Evolutionary conservation across 495 filamentous ascomycete genomes (phyloP), one percentile per base, ranked within the genome.

Genomic region (Acidomyces sp.): DNA sequence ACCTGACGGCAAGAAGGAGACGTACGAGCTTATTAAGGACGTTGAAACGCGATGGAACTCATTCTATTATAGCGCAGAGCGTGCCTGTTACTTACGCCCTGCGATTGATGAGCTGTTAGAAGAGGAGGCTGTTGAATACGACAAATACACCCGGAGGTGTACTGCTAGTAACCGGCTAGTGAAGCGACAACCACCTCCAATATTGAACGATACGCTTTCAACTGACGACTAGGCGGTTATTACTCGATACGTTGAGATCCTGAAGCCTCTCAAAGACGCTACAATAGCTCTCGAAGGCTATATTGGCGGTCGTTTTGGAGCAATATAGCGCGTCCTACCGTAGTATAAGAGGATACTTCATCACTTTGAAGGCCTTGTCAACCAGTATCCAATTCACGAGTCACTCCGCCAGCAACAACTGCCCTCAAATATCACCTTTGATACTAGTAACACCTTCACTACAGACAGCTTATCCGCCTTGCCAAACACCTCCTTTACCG

Each of bases 241-340:
- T n/a, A 33, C 2, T 11, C 17, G 19, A 6, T 47, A 37, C 18
- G 30, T 25, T 26, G 30, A 47, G 19, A 31, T 47, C 30, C 39
- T 47, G 6, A 7, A 47, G 23, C 44, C 39, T n/a, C 25, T 47
- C 17, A 43, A 43, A 30, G 23, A 29, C 18, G 15, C 23, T 4
- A 47, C 44, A 24, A 45, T 11, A 4, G 10, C 17, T 20, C 44
- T 47, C n/a, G 15, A 47, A 42, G 44, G 44, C 27, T 12, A 46
- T 4, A 25, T 29, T 42, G 36, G 36, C 20, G 28, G 26, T 18
- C 27, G 43, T 15, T 32, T 28, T 29, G 29, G 32, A 11, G 18
- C 18, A 12, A 43, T 42, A 19, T 42, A 22, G 39, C 20, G 34
- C 15, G 39, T 42, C 9, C 6, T 34, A 16, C 39, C 13, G n/a